Evolutionary conservation across 31 red algal genomes (phyloP), one percentile per base, ranked within the genome.

Genomic region (Asparagopsis taxiformis): DNA sequence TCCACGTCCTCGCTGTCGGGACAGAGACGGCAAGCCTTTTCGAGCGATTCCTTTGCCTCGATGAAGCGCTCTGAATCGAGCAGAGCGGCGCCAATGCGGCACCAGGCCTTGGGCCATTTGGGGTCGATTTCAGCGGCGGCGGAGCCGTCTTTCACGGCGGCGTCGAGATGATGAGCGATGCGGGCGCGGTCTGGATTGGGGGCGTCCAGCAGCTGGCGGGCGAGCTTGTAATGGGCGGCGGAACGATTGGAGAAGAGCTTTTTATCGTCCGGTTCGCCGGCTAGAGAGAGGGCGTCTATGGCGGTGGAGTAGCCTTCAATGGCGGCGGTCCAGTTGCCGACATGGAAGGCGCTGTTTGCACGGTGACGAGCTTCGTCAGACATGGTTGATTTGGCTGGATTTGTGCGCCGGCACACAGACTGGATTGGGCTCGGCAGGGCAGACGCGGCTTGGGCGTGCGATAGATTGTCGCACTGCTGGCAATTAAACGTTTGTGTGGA

Each of bases 161-260:
- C 64, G 59, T 94, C 77, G 9, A 88, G 60, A 41, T 80, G 63
- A 43, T 70, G 55, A 39, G 60, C 34, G 50, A 88, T 70, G 31
- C 38, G 37, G 3, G 56, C 43, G 11, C 54, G 59, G 55, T 73
- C 74, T 15, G 77, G 38, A 38, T 71, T 39, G 1, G 81, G 69
- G 10, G 76, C 82, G 1, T 82, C 81, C 51, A 66, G 84, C 37
- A 88, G 37, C 23, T 88, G 83, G 13, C 73, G 63, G 22, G 81
- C 74, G 35, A 81, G 66, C 59, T 85, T 80, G 69, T 82, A 77
- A 66, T 82, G 84, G 6, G 91, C 91, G 26, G 82, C 91, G 51
- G 82, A 88, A 31, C 91, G 83, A 75, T 94, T 94, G 39, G 91
- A 85, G 21, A 60, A 85, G 34, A 94, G 74, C 39, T 80, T 85